phyloP scores from a whole-genome alignment of 352 stramenopile genomes.

The Globisporangium echinulatum region DNA sequence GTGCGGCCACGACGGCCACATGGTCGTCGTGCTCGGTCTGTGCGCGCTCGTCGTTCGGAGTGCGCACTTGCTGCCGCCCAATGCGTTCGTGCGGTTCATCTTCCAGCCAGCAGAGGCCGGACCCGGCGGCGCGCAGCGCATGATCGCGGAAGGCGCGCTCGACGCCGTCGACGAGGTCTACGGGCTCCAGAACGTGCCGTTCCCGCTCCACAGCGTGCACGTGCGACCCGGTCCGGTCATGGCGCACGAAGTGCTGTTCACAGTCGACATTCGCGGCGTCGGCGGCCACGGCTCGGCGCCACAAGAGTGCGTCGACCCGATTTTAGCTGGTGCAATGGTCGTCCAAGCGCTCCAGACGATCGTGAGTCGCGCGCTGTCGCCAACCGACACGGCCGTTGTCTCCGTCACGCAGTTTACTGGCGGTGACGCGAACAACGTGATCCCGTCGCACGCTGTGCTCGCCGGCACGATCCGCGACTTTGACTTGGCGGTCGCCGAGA shows the following conservation, averaged over 20 bases:
- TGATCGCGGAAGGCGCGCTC: slow-evolving; percentile 92
- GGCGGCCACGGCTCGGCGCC: slow-evolving; percentile 93
- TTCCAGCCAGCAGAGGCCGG: slow-evolving; percentile 96
- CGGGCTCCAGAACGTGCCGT: slow-evolving; percentile 87
- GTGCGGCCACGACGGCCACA: slow-evolving; percentile 95
- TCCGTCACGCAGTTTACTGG: slow-evolving; percentile 88
- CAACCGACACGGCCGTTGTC: slow-evolving; percentile 90
- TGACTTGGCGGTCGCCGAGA: slow-evolving; percentile 75
- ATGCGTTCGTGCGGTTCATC: slow-evolving; percentile 87
- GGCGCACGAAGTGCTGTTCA: slow-evolving; percentile 90
- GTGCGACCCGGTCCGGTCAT: slow-evolving; percentile 87
- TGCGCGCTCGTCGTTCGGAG: slow-evolving; percentile 67
- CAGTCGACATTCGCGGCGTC: slow-evolving; percentile 86
- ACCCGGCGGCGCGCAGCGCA: slow-evolving; percentile 86
- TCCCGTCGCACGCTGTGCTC: slow-evolving; percentile 80
- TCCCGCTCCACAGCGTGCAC: slow-evolving; percentile 87
- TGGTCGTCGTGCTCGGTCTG: slow-evolving; percentile 91
- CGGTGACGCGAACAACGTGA: slow-evolving; percentile 95
- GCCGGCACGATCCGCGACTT: slow-evolving; percentile 92
- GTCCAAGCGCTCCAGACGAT: slow-evolving; percentile 92
- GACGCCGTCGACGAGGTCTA: slow-evolving; percentile 87
- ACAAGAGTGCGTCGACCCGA: slow-evolving; percentile 90
- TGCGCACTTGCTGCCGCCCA: slow-evolving; percentile 57
- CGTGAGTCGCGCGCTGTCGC: slow-evolving; percentile 85
- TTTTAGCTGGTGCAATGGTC: slow-evolving; percentile 85